Base-by-base conservation (phyloP, 129 eudicot species). In the Helianthus tuberosus region DNA sequence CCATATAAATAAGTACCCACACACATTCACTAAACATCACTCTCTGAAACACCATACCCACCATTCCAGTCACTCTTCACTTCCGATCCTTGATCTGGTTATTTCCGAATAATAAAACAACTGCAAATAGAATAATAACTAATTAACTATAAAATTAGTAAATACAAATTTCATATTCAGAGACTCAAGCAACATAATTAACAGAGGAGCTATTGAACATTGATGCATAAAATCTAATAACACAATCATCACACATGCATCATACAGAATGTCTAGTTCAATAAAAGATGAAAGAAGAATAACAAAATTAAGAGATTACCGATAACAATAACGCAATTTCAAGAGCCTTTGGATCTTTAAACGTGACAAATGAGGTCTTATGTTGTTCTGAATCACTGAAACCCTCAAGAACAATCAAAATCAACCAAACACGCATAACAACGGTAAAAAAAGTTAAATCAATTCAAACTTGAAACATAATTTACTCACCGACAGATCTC, bases 291-390 rank as follows among this genome's bases (percentile, higher is more conserved):
- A 25, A 36, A 77, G 63, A 32, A 29, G 63, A 66, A 46, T 11
- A 65, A 54, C 13, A 47, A 7, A 73, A 38, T 32, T 14, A 13
- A 59, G 61, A 66, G 17, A 15, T 63, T 88, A 94, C 98, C 93
- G 98, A 90, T 64, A 94, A 75, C 64, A 94, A 69, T 77, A 90
- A 79, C 16, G 98, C 98, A 50, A 94, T 88, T 86, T 94, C 98
- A 71, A 94, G 97, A 13, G 98, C 98, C 75, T 71, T 86, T 0
- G 97, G 82, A 77, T 94, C 98, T 76, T 88, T 90, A 72, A 94
- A 94, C 12, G 98, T 94, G 20, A 94, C 98, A 73, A 90, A 90
- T 2, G 97, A 97, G 29, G 89, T 83, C 82, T 76, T 91, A 4
- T 87, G 65, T 55, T 84, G 81, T 32, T 79, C 88, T 54, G 84